Evolutionary conservation across 176 grass and related monocot species (phyloP).

Genomic region (Juncus inflexus): DNA sequence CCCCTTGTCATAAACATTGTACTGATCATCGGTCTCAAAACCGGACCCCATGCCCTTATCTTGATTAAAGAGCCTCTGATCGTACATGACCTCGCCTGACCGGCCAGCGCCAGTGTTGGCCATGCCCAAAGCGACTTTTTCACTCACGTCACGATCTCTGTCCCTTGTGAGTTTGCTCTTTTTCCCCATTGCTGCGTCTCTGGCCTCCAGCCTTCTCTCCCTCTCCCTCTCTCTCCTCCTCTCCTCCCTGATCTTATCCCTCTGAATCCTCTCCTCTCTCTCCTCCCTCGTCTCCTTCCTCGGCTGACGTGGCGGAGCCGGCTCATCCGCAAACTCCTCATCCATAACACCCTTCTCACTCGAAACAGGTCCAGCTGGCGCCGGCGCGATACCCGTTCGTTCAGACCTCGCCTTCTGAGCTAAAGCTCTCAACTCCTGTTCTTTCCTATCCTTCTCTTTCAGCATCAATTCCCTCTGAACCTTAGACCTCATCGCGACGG

Average conservation of each 20-base stretch:
- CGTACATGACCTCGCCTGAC: conserved; percentile 86
- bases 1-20: conserved; percentile 87
- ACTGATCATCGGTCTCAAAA: conserved; percentile 79
- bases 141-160: conserved; percentile 83
- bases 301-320: conserved; percentile 43
- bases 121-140: conserved; percentile 96
- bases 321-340: conserved; percentile 49
- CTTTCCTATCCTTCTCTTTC: conserved; percentile 95
- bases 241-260: conserved; percentile 86
- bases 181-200: conserved; percentile 74
- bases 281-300: conserved; percentile 70
- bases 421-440: conserved; percentile 84
- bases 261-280: conserved; percentile 76
- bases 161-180: conserved; percentile 93
- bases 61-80: conserved; percentile 95
- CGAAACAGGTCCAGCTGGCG: conserved; percentile 23
- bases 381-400: conserved; percentile 74
- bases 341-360: conserved; percentile 23
- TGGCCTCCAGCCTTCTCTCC: conserved; percentile 82
- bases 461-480: conserved; percentile 82
- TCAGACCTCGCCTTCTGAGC: conserved; percentile 91
- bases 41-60: conserved; percentile 99
- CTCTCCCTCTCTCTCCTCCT: conserved; percentile 81
- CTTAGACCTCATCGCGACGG: conserved; percentile 91
- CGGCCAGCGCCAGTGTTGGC: conserved; percentile 59